Conservation (phyloP, 768 basidiomycete genomes). For the Boletus sp. region DNA sequence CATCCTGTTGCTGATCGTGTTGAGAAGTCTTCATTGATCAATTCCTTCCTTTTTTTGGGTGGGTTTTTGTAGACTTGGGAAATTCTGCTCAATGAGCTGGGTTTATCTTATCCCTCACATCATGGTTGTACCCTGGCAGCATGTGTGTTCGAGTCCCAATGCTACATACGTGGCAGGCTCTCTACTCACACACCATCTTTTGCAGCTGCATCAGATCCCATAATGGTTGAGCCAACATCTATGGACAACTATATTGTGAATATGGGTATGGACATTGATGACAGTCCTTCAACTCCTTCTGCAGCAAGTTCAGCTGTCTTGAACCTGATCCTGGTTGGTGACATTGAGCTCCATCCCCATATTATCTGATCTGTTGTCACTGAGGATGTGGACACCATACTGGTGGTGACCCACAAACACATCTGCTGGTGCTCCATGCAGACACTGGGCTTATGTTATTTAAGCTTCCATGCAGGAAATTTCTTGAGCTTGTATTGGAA, state of each 20-base stretch:
- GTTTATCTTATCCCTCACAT: conserved; percentile 77
- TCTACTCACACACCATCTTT: conserved; percentile 5
- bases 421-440: conserved; percentile 63
- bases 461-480: conserved; percentile 79
- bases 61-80: no score
- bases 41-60: no score
- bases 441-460: conserved; percentile 73
- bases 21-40: no score
- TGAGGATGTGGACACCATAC: conserved; percentile 70
- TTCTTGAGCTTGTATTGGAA: conserved; percentile 76
- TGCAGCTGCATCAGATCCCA: not conserved
- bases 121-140: conserved; percentile 79
- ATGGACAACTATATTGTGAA: conserved; percentile 40
- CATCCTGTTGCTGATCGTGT: no score
- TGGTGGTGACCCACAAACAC: conserved; percentile 50
- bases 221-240: conserved; percentile 6
- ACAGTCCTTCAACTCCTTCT: conserved; percentile 10
- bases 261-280: conserved; percentile 45
- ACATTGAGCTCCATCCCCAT: conserved; percentile 64
- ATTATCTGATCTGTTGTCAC: conserved; percentile 65
- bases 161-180: conserved; percentile 26
- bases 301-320: conserved; percentile 11
- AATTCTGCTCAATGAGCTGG: conserved; percentile 66
- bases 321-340: conserved; percentile 37
- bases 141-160: conserved; percentile 59